phyloP scores from a whole-genome alignment of 352 stramenopile species.

The Phytophthora sp. region DNA sequence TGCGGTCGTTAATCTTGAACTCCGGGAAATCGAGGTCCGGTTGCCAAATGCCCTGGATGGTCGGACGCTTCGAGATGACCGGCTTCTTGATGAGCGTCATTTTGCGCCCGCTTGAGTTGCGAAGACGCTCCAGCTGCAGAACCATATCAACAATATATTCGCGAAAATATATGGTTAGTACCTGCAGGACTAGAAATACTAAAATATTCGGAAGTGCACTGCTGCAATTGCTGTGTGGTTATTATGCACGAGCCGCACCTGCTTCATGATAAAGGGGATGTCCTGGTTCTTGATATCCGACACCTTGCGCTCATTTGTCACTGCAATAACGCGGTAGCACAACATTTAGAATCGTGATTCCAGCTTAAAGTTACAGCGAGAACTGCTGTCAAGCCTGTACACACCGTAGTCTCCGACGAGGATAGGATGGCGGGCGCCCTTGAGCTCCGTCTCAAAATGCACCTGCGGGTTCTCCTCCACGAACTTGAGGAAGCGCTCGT shows the following conservation, averaged over 20 bases:
- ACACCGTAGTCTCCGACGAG: conserved; percentile 87
- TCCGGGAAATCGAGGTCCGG: conserved; percentile 85
- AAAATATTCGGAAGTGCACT: too few relatives aligned
- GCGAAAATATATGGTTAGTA: conserved; percentile 1
- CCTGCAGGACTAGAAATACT: too few relatives aligned
- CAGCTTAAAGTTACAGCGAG: background rate
- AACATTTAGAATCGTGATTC: background rate
- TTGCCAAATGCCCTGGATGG: conserved; percentile 89
- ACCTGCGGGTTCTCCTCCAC: conserved; percentile 90
- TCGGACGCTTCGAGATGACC: conserved; percentile 81
- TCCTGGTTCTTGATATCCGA: conserved; percentile 91
- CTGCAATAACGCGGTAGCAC: conserved; percentile 31
- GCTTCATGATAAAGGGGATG: conserved; percentile 78
- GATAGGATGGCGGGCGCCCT: conserved; percentile 81
- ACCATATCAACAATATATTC: background rate
- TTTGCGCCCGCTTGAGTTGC: conserved; percentile 88
- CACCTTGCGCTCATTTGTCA: conserved; percentile 85
- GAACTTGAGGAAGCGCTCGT: conserved; percentile 82
- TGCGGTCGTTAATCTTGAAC: conserved; percentile 81
- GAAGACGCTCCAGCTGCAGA: conserved; percentile 75
- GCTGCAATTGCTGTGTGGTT: background rate
- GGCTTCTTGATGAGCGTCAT: conserved; percentile 89
- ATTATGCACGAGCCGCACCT: conserved; percentile 47
- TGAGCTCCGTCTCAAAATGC: conserved; percentile 84
- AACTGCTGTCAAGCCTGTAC: background rate